A percentile compares a stretch with the other conserved stretches of the same genome.
Evolutionary conservation across 345 rosid species (phyloP).

Genomic region (Salix udensis): DNA sequence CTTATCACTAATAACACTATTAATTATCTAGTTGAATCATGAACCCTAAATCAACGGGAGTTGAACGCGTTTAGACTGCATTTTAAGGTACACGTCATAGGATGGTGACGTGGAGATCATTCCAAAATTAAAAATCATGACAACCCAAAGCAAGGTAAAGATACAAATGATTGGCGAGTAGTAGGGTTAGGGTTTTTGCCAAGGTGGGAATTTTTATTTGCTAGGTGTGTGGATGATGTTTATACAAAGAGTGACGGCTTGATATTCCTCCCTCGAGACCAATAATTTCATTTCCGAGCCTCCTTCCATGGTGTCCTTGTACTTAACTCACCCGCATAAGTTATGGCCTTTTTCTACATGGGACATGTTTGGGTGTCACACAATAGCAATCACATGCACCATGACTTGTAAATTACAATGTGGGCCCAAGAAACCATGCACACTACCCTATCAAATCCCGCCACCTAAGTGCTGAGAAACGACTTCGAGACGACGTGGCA

Average conservation of each 20-base stretch:
- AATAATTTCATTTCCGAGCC: conserved; percentile 27
- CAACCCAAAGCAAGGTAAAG: conserved; percentile 16
- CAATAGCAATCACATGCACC: neutral
- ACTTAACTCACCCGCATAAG: conserved; percentile 23
- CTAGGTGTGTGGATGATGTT: conserved; percentile 20
- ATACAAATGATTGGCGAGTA: conserved; percentile 26
- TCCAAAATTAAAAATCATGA: conserved; percentile 5
- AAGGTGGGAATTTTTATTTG: conserved; percentile 26
- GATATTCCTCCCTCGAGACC: conserved; percentile 32
- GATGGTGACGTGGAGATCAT: conserved; percentile 22
- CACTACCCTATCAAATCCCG: neutral
- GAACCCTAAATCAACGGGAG: conserved; percentile 29
- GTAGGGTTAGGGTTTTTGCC: conserved; percentile 32
- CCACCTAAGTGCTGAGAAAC: neutral
- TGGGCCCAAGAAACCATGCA: neutral
- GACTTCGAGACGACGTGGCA: conserved; percentile 14
- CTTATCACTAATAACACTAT: neutral
- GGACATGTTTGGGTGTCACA: conserved; percentile 4
- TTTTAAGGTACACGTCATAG: conserved; percentile 23
- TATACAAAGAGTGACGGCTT: conserved; percentile 60
- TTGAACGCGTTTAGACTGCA: conserved; percentile 18
- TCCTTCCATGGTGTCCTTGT: neutral
- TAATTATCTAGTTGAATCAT: neutral
- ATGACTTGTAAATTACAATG: neutral
- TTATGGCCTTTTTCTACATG: conserved; percentile 4